Evolutionary conservation across 495 filamentous ascomycete genomes (phyloP).

Genomic region (Parachaetomium inaequale): DNA sequence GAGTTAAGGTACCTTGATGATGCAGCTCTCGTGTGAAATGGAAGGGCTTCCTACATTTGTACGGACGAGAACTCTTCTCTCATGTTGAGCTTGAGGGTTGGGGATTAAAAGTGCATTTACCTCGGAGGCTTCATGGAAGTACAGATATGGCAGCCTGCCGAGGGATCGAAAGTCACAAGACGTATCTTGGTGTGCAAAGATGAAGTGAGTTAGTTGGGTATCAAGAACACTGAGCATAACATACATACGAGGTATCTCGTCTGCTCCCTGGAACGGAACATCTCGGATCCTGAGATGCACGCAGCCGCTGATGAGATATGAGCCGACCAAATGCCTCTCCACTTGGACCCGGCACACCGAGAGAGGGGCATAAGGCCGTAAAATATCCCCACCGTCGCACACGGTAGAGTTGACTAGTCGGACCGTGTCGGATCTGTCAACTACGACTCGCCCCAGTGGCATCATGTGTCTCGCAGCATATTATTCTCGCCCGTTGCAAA

Average conservation of each 20-base stretch:
- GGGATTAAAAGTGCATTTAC: no score
- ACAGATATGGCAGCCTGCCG: no score
- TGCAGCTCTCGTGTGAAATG: no score
- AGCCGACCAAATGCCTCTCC: neutral
- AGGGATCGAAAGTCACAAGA: no score
- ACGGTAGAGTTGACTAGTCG: constrained; percentile 11
- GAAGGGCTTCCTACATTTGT: no score
- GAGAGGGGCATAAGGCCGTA: constrained; percentile 28
- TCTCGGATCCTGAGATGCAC: constrained; percentile 16
- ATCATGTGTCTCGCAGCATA: constrained; percentile 4
- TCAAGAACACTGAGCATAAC: neutral
- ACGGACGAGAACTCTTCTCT: no score
- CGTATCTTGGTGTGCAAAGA: neutral
- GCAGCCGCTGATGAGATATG: constrained; percentile 15
- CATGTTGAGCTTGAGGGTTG: no score
- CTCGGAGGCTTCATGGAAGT: no score
- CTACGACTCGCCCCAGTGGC: neutral
- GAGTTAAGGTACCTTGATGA: no score
- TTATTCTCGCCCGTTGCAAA: constrained; percentile 4
- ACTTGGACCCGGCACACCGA: neutral
- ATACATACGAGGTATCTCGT: neutral
- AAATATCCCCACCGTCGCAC: constrained; percentile 21
- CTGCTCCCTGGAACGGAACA: neutral
- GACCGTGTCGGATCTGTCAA: constrained; percentile 17
- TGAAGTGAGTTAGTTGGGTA: constrained; percentile 2